Percentiles rank a stretch among this genome's conserved stretches.
phyloP scores from a whole-genome alignment of 768 basidiomycete genomes.

The Asterophora lycoperdoides region DNA sequence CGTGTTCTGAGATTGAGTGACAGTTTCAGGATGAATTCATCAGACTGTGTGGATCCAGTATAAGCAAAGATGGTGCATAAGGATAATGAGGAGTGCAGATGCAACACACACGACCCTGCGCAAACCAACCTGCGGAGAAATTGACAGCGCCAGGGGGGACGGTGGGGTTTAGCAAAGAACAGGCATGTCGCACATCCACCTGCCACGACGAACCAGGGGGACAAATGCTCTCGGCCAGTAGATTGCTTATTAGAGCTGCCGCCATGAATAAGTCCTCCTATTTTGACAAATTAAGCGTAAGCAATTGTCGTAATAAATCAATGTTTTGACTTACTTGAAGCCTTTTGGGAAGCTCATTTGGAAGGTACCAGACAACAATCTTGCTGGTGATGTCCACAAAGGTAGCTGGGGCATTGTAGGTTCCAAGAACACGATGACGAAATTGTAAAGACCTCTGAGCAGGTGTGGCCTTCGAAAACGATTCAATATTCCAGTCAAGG shows the following conservation, averaged over 20 bases:
- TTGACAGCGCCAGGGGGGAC: neutral
- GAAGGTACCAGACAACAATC: conserved; percentile 2
- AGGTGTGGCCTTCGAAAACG: neutral
- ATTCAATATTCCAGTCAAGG: conserved; percentile 1
- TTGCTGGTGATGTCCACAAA: neutral
- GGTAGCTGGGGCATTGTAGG: neutral
- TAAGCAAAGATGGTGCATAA: neutral
- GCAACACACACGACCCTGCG: neutral
- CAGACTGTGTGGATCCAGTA: neutral
- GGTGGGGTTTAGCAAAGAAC: no score
- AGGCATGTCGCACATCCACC: neutral
- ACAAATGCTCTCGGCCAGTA: conserved; percentile 6
- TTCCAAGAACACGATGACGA: neutral
- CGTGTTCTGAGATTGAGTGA: neutral
- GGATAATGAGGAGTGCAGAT: neutral
- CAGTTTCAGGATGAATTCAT: neutral
- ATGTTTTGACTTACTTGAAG: neutral
- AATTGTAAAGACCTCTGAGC: neutral
- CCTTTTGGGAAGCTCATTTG: neutral
- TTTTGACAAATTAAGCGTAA: neutral
- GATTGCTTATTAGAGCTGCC: neutral
- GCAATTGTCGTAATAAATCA: neutral
- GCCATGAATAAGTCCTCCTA: neutral
- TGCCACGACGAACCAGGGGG: neutral
- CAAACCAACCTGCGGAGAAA: neutral